Evolutionary conservation across 192 early-diverging fungal genomes (phyloP).

Genomic region (Coemansia sp.): DNA sequence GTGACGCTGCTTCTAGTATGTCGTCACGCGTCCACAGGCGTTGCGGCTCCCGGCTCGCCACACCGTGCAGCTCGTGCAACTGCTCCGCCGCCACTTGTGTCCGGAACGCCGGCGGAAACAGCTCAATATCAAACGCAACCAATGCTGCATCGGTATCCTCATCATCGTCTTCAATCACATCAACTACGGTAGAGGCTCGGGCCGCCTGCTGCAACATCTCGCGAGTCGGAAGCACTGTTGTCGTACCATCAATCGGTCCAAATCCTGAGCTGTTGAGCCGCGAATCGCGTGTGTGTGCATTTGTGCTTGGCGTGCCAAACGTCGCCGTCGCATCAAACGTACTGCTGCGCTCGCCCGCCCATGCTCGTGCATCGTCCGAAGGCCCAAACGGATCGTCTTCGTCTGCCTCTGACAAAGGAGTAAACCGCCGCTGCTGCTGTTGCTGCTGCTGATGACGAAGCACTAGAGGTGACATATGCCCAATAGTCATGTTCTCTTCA

Average conservation of each 20-base stretch:
- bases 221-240: slow-evolving; percentile 45
- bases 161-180: neutral
- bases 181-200: neutral
- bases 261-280: slow-evolving; percentile 28
- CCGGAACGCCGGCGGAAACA: slow-evolving; percentile 39
- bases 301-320: slow-evolving; percentile 18
- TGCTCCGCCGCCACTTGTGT: slow-evolving; percentile 25
- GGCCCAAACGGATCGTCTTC: slow-evolving; percentile 50
- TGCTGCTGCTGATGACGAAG: slow-evolving; percentile 18
- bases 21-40: slow-evolving; percentile 42
- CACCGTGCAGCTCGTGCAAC: slow-evolving; percentile 27
- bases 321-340: slow-evolving; percentile 36
- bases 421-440: slow-evolving; percentile 15
- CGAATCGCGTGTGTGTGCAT: slow-evolving; percentile 14
- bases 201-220: slow-evolving; percentile 53
- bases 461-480: slow-evolving; percentile 47
- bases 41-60: slow-evolving; percentile 23
- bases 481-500: slow-evolving; percentile 50
- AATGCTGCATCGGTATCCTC: slow-evolving; percentile 6
- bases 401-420: slow-evolving; percentile 19
- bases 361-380: too few relatives aligned
- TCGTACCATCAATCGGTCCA: slow-evolving; percentile 41
- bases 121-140: slow-evolving; percentile 14
- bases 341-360: slow-evolving; percentile 15
- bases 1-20: slow-evolving; percentile 7